Evolutionary conservation across 164 flowering plant genomes (phyloP).

Genomic region (Vitis labrusca): DNA sequence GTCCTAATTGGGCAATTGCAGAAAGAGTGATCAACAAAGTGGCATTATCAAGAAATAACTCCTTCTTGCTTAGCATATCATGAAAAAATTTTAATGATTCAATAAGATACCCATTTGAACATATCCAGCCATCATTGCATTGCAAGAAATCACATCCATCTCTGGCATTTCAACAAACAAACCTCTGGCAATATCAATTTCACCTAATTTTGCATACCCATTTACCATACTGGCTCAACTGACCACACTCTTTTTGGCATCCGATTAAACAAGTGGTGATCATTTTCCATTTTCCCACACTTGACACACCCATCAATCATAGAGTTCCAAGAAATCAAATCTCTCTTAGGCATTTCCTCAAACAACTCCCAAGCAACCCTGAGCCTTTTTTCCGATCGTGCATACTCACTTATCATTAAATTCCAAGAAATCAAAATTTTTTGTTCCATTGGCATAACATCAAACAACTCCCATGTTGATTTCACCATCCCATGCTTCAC

Average conservation of each 20-base stretch:
- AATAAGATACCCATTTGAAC: conserved; percentile 37
- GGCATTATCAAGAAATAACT: too few species aligned
- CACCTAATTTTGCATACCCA: conserved; percentile 57
- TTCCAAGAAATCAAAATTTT: conserved; percentile 68
- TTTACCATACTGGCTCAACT: conserved; percentile 64
- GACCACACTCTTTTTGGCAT: conserved; percentile 54
- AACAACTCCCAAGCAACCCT: conserved; percentile 46
- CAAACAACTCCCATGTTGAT: conserved; percentile 51
- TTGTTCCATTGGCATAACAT: conserved; percentile 39
- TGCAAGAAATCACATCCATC: conserved; percentile 56
- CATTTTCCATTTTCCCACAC: conserved; percentile 50
- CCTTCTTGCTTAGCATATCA: too few species aligned
- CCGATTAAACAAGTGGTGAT: conserved; percentile 39
- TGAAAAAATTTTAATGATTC: too few species aligned
- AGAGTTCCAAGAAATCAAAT: conserved; percentile 67
- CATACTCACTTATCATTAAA: conserved; percentile 57
- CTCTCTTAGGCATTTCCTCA: conserved; percentile 56
- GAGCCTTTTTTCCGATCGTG: conserved; percentile 32
- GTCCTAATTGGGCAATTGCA: too few species aligned
- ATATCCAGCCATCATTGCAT: conserved; percentile 70
- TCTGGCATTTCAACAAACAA: conserved; percentile 54
- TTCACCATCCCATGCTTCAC: conserved; percentile 52
- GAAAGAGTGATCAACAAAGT: too few species aligned
- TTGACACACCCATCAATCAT: conserved; percentile 65
- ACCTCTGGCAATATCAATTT: conserved; percentile 35